These are phyloP conservation scores for Friedmanniomyces endolithicus DNA, from an alignment of 495 filamentous ascomycete genomes.

Conservation along the genomic window DNA sequence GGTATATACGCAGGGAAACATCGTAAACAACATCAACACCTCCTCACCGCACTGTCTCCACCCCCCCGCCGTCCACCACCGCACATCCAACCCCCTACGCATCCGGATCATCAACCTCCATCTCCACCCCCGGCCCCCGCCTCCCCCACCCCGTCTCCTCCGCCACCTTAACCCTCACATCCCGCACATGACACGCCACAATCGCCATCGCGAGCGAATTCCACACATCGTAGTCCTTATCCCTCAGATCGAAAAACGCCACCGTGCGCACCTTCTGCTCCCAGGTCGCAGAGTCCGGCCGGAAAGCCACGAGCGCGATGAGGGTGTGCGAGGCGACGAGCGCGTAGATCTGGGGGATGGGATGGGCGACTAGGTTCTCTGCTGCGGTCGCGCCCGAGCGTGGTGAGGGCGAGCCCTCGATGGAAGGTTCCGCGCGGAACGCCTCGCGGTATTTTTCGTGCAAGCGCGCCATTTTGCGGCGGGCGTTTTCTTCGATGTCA, in stretches of 20 bases:
- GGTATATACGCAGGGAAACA: too few relatives aligned
- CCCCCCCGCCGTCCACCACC: too few relatives aligned
- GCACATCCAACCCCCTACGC: too few relatives aligned
- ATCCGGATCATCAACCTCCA: constrained; percentile 11
- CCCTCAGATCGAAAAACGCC: constrained; percentile 25
- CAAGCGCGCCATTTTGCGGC: constrained; percentile 18
- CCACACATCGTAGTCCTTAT: constrained; percentile 30
- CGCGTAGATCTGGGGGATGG: constrained; percentile 29
- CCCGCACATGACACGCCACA: constrained; percentile 25
- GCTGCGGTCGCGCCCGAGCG: background rate
- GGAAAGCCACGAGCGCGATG: constrained; percentile 26
- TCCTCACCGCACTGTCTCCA: too few relatives aligned
- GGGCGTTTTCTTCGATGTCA: constrained; percentile 10
- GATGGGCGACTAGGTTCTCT: constrained; percentile 4
- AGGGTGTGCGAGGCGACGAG: constrained; percentile 24
- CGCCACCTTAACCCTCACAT: constrained; percentile 18
- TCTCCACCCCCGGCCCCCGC: background rate
- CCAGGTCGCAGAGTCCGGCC: constrained; percentile 10
- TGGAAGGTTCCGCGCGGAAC: constrained; percentile 15
- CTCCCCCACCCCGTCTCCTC: constrained; percentile 14
- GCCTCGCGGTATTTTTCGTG: constrained; percentile 17
- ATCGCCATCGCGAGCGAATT: constrained; percentile 29
- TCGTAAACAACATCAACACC: too few relatives aligned
- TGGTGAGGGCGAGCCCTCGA: constrained; percentile 9
- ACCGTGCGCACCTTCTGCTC: constrained; percentile 19